Percentiles rank a stretch among this genome's conserved stretches.
Conservation (phyloP, 2,329 filamentous ascomycete genomes). For the Parascedosporium putredinis region DNA sequence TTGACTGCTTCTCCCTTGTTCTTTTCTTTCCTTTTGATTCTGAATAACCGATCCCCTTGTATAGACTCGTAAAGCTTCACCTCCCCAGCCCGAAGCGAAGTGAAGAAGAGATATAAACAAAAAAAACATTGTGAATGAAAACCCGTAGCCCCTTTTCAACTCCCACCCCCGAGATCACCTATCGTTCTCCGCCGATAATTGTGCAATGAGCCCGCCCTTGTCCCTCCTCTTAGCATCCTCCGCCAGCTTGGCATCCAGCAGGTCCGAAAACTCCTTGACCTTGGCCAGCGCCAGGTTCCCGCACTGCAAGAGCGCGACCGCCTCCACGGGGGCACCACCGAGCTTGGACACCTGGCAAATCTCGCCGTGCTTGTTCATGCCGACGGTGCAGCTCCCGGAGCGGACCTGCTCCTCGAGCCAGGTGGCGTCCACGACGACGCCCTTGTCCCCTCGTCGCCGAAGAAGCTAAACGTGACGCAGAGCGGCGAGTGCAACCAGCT, state of each 20-base stretch:
- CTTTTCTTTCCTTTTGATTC: background rate
- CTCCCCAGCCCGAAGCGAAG: too few relatives aligned
- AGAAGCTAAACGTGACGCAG: conserved; percentile 84
- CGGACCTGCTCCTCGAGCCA: conserved; percentile 68
- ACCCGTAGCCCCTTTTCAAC: too few relatives aligned
- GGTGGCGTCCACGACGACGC: conserved; percentile 62
- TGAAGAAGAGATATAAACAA: too few relatives aligned
- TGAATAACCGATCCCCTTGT: too few relatives aligned
- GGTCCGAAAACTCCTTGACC: conserved; percentile 66
- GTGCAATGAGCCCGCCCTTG: conserved; percentile 66
- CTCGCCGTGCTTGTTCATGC: conserved; percentile 81
- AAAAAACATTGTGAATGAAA: too few relatives aligned
- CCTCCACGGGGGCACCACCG: conserved; percentile 73
- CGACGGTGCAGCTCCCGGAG: conserved; percentile 66
- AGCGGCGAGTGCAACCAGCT: conserved; percentile 88
- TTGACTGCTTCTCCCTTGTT: conserved; percentile 13
- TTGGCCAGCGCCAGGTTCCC: conserved; percentile 64
- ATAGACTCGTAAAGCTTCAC: too few relatives aligned
- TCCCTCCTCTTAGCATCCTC: conserved; percentile 71
- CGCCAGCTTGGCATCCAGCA: conserved; percentile 63
- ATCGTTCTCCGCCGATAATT: conserved; percentile 75
- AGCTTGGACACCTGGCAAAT: conserved; percentile 87
- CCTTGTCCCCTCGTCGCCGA: conserved; percentile 54
- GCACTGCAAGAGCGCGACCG: conserved; percentile 66
- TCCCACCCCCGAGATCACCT: conserved; percentile 27